Evolutionary conservation across 2,329 filamentous ascomycete species (phyloP), one percentile per base, ranked within the genome.

Genomic region (Trichoderma sp.): DNA sequence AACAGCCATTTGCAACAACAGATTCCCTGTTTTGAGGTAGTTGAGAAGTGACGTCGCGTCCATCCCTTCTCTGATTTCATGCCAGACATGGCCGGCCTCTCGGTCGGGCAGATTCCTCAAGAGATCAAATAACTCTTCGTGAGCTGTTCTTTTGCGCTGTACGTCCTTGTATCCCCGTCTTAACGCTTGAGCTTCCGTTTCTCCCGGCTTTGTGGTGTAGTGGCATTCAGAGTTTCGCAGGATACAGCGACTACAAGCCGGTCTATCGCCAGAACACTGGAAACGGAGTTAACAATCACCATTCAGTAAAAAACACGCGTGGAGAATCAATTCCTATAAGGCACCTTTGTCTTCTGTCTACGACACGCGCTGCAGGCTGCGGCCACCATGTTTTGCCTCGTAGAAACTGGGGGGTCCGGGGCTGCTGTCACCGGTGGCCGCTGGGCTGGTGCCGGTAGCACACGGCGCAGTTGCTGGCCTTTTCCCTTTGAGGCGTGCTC

Each of bases 1-100:
- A 11, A 81, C 70, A 3, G 78, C 76, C 21, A 81, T 74, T 73
- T 82, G 79, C 5, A 82, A 72, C 6, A 81, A 73, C 18, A 81
- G 68, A 72, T 81, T 79, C n/a, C 80, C 80, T 39, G 78, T 76
- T 43, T 74, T 76, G 71, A 81, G 75, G 34, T 80, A 78, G 15
- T 77, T 78, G 9, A 81, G 62, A 47, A 82, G 77, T 15, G 71
- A 36, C 6, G 5, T 34, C 1, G 53, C 56, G 21, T 70, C 65
- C 6, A 30, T 47, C 1, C 71, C 71, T 7, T 24, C 18, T 18
- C 71, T 68, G 24, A 72, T 56, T 14, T 30, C 26, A 9, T 28
- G 30, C 47, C 69, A 68, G 56, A 69, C 64, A 7, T 21, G 21
- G 14, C 6, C 21, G 21, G 64, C 47, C 9, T 67, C 64, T 3